These are phyloP conservation scores for Talaromyces albobiverticillius DNA, from an alignment of 2,329 filamentous ascomycete genomes.

Conservation along the genomic window DNA sequence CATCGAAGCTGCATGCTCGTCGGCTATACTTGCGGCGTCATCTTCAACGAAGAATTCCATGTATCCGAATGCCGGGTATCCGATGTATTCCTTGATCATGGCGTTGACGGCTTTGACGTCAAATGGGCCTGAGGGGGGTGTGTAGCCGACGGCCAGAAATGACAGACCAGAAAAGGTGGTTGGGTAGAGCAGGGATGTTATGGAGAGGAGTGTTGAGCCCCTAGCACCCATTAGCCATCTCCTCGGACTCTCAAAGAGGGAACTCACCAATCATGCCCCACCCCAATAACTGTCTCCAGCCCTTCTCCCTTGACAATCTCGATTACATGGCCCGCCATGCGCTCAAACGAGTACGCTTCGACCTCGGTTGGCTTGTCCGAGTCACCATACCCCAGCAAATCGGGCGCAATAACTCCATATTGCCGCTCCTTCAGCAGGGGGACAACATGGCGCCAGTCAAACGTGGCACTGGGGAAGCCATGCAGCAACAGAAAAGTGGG, in stretches of 20 bases:
- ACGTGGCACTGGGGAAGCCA: conserved; percentile 47
- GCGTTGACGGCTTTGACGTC: background rate
- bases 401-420: conserved; percentile 44
- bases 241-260: background rate
- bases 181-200: background rate
- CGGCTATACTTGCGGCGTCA: background rate
- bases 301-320: conserved; percentile 31
- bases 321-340: conserved; percentile 32
- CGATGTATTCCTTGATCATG: background rate
- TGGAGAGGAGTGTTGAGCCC: conserved; percentile 6
- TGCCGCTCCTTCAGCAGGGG: conserved; percentile 32
- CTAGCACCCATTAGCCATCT: background rate
- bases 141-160: conserved; percentile 7
- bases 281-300: conserved; percentile 18
- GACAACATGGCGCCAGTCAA: conserved; percentile 45
- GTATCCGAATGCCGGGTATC: conserved; percentile 2
- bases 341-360: conserved; percentile 27
- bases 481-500: conserved; percentile 46
- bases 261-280: conserved; percentile 23
- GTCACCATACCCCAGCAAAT: conserved; percentile 42
- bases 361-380: conserved; percentile 28
- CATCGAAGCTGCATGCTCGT: background rate
- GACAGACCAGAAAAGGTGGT: conserved; percentile 5
- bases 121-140: background rate
- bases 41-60: conserved; percentile 10